These are phyloP conservation scores for Lentinula raphanica DNA, from an alignment of 768 basidiomycete species.

Conservation along the genomic window DNA sequence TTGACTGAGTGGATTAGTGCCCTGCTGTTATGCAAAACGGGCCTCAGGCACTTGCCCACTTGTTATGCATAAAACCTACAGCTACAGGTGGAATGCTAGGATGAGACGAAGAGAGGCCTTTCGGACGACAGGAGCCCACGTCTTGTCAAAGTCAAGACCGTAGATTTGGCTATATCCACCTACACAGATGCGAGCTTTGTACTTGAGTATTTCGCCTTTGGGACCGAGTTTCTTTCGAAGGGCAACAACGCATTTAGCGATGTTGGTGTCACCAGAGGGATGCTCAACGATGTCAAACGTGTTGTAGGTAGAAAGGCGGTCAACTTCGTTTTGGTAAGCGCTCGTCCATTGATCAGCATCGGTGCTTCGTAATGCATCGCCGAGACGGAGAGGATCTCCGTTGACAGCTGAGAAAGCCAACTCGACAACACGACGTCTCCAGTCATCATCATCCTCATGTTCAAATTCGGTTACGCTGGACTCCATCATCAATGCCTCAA, in stretches of 20 bases:
- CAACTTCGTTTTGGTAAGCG: background rate
- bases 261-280: background rate
- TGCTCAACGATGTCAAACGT: background rate
- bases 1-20: no score
- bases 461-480: no score
- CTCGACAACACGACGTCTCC: background rate
- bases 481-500: no score
- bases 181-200: slow-evolving; percentile 40
- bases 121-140: slow-evolving; percentile 4
- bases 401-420: background rate
- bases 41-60: no score
- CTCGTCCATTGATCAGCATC: background rate
- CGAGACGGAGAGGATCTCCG: background rate
- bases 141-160: slow-evolving; percentile 19
- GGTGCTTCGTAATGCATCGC: background rate
- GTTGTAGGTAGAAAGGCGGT: background rate
- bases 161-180: slow-evolving; percentile 34
- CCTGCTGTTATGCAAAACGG: no score
- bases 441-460: no score
- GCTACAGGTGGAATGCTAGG: no score
- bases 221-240: background rate
- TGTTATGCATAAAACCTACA: no score
- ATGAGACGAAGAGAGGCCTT: slow-evolving; percentile 7
- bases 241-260: background rate
- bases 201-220: slow-evolving; percentile 8